phyloP scores from a whole-genome alignment of 1,284 basidiomycete species.

The Afroboletus lepidellus region DNA sequence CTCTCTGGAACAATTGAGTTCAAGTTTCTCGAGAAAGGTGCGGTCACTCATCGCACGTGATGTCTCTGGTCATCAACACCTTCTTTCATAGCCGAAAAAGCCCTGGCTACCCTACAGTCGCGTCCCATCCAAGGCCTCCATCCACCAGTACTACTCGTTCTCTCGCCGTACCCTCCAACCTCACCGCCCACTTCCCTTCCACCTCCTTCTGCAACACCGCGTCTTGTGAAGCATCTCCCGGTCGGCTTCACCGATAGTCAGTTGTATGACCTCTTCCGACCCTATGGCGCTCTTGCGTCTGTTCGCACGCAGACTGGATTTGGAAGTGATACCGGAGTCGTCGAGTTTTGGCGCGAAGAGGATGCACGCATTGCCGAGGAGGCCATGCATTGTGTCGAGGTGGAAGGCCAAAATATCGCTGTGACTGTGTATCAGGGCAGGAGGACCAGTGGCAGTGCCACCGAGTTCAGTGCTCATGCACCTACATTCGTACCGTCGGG shows the following conservation, averaged over 20 bases:
- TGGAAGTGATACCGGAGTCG: constrained; percentile 68
- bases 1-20: constrained; percentile 75
- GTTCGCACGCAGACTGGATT: constrained; percentile 69
- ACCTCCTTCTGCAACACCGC: constrained; percentile 68
- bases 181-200: constrained; percentile 69
- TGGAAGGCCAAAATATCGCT: constrained; percentile 77
- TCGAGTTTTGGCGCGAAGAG: constrained; percentile 88
- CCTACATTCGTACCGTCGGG: constrained; percentile 73
- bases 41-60: constrained; percentile 25
- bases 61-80: constrained; percentile 8
- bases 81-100: constrained; percentile 72
- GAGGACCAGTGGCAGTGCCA: constrained; percentile 48
- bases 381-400: constrained; percentile 76
- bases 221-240: constrained; percentile 77
- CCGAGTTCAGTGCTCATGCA: constrained; percentile 70
- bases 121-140: constrained; percentile 61
- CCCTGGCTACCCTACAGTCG: constrained; percentile 76
- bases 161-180: constrained; percentile 74
- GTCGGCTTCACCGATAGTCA: constrained; percentile 66
- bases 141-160: constrained; percentile 57
- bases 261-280: constrained; percentile 74
- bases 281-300: constrained; percentile 70
- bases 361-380: constrained; percentile 78
- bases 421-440: constrained; percentile 74
- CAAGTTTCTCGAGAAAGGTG: constrained; percentile 75